Evolutionary conservation across 148 eudicot genomes (phyloP).

Genomic region (Rhododendron williamsianum): DNA sequence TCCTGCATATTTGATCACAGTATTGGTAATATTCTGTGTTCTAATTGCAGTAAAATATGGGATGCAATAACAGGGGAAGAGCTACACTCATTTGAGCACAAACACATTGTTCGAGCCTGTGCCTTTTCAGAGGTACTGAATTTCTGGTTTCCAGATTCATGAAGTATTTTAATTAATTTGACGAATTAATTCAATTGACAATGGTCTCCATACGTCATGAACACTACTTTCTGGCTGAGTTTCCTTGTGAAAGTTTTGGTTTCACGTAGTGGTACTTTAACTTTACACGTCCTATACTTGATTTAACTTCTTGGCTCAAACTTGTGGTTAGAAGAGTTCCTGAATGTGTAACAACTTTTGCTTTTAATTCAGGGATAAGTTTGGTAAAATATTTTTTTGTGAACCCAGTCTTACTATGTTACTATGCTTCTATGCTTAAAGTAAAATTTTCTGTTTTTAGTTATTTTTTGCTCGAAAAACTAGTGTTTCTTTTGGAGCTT

Average conservation of each 20-base stretch:
- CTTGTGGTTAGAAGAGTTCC: background rate
- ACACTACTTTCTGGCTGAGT: background rate
- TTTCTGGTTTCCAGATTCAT: background rate
- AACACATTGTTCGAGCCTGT: constrained; percentile 82
- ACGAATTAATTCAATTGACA: background rate
- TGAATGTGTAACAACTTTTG: background rate
- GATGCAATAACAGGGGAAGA: constrained; percentile 82
- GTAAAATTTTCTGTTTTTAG: background rate
- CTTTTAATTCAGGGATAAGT: background rate
- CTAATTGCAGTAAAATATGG: constrained; percentile 66
- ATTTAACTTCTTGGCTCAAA: background rate
- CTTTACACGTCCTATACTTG: background rate
- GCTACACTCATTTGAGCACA: constrained; percentile 80
- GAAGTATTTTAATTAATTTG: background rate
- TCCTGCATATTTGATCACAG: background rate
- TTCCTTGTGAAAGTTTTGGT: background rate
- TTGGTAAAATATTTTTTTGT: background rate
- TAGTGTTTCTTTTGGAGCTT: background rate
- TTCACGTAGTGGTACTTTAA: background rate
- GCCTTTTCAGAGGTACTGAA: constrained; percentile 67
- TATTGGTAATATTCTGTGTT: background rate
- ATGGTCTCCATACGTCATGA: background rate
- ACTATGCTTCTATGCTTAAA: background rate
- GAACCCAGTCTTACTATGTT: background rate
- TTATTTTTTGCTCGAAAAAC: background rate